A percentile compares a stretch with the other conserved stretches of the same genome.
phyloP scores from a whole-genome alignment of 208 protist genomes.

The Trichomonas tenax region DNA sequence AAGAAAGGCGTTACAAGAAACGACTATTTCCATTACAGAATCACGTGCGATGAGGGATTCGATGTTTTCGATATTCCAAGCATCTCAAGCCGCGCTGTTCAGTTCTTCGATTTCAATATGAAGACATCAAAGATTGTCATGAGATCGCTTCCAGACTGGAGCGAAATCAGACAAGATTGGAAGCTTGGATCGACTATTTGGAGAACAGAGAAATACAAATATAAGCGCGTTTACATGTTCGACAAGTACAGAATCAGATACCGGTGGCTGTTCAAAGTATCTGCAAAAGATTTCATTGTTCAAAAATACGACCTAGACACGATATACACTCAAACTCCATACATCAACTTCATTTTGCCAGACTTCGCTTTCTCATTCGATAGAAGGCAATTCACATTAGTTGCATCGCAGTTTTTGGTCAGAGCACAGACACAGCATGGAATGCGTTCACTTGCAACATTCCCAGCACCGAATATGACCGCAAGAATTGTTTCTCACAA shows the following conservation, averaged over 20 bases:
- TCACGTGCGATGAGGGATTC: background rate
- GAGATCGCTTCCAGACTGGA: background rate
- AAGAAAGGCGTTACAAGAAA: background rate
- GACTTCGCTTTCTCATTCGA: too few relatives aligned
- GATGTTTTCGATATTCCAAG: background rate
- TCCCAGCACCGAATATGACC: background rate
- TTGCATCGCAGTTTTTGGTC: background rate
- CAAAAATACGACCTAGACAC: too few relatives aligned
- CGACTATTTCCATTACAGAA: background rate
- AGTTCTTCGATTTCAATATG: background rate
- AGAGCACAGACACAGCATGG: background rate
- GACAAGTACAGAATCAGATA: background rate
- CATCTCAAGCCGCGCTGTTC: background rate
- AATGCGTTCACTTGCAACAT: background rate
- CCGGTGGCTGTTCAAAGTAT: background rate
- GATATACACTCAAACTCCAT: too few relatives aligned
- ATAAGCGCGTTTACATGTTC: background rate
- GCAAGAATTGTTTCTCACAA: background rate
- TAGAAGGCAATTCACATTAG: too few relatives aligned
- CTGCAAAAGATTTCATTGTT: too few relatives aligned
- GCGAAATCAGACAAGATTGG: background rate
- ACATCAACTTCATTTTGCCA: too few relatives aligned
- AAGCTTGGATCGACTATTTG: background rate
- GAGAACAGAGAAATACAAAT: background rate
- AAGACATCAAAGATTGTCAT: background rate